phyloP scores from a whole-genome alignment of 1,139 yeast species.

The Yamadazyma trypodendri region DNA sequence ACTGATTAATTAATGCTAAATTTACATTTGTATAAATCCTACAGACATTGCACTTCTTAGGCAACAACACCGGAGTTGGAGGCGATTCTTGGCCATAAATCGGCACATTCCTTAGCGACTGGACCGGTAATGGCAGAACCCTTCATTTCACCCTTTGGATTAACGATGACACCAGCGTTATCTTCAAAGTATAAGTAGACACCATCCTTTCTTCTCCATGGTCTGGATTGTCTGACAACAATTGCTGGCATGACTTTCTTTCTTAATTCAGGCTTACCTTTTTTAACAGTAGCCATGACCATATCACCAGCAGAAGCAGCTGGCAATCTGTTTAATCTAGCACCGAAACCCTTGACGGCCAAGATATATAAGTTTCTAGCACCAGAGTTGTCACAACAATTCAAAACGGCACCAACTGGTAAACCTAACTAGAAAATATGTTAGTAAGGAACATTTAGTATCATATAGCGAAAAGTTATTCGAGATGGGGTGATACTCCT shows the following conservation, averaged over 20 bases:
- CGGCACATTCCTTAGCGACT: constrained; percentile 99
- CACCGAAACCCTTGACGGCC: constrained; percentile 99
- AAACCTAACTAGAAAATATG: constrained; percentile 68
- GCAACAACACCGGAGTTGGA: constrained; percentile 99
- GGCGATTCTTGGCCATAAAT: constrained; percentile 99
- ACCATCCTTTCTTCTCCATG: constrained; percentile 99
- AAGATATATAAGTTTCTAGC: constrained; percentile 99
- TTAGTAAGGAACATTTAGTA: constrained; percentile 18
- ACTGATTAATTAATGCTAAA: constrained; percentile 32
- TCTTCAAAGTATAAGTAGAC: constrained; percentile 99
- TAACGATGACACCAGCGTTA: constrained; percentile 99
- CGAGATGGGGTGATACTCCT: too few relatives aligned
- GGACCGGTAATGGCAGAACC: constrained; percentile 99
- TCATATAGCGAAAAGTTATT: too few relatives aligned
- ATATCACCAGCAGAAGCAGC: constrained; percentile 99
- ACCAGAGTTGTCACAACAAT: constrained; percentile 99
- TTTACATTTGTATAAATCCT: constrained; percentile 83
- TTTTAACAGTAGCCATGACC: constrained; percentile 99
- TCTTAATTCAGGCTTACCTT: constrained; percentile 99
- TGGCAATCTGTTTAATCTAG: constrained; percentile 99
- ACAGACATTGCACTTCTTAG: constrained; percentile 36
- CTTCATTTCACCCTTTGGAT: constrained; percentile 99
- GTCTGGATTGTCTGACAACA: constrained; percentile 98
- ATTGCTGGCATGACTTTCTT: constrained; percentile 99
- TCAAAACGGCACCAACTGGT: constrained; percentile 99